These are phyloP conservation scores for Phialophora verrucosa DNA, from an alignment of 2,329 filamentous ascomycete species.

Conservation along the genomic window DNA sequence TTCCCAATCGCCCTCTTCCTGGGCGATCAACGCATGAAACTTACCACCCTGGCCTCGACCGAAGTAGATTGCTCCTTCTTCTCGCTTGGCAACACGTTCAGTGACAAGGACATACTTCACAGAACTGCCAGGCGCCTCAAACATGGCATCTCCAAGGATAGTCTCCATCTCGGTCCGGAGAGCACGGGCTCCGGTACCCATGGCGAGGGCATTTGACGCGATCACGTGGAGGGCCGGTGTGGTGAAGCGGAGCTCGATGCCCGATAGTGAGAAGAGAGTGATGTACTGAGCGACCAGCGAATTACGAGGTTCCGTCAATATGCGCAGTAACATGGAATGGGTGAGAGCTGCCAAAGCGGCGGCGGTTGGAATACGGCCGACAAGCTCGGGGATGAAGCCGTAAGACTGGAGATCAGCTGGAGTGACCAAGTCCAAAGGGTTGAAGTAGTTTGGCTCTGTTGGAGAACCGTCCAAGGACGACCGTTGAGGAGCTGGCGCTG, in stretches of 20 bases:
- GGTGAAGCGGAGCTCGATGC: constrained; percentile 80
- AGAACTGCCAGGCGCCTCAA: constrained; percentile 70
- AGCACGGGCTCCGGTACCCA: constrained; percentile 79
- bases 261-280: constrained; percentile 81
- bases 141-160: constrained; percentile 79
- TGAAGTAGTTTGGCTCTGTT: constrained; percentile 56
- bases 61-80: constrained; percentile 61
- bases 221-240: constrained; percentile 79
- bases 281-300: constrained; percentile 87
- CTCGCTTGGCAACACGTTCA: constrained; percentile 68
- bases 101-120: constrained; percentile 77
- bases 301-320: constrained; percentile 91
- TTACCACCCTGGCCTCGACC: constrained; percentile 57
- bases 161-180: constrained; percentile 82
- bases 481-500: constrained; percentile 45
- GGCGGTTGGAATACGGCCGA: constrained; percentile 91
- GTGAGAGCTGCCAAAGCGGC: constrained; percentile 81
- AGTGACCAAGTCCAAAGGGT: constrained; percentile 72
- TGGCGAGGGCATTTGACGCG: constrained; percentile 70
- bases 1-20: constrained; percentile 59
- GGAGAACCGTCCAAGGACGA: constrained; percentile 35
- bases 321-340: constrained; percentile 73
- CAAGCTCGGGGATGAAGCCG: constrained; percentile 92
- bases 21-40: constrained; percentile 58
- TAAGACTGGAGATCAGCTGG: constrained; percentile 80